Evolutionary conservation across 2,329 filamentous ascomycete species (phyloP).

Genomic region (Colletotrichum sp.): DNA sequence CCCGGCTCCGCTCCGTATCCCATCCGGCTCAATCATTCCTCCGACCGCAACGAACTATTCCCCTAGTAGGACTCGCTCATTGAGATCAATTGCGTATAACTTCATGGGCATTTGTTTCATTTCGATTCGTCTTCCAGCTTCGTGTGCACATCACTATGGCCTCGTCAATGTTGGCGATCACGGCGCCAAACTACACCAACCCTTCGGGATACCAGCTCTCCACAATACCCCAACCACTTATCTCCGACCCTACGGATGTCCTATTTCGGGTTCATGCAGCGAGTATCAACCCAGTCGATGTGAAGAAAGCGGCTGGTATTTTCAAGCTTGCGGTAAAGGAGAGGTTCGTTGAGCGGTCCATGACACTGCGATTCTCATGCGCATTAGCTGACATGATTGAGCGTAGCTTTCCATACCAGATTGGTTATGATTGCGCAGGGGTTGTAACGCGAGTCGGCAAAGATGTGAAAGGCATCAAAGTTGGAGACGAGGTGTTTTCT

Average conservation of each 20-base stretch:
- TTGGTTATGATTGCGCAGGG: not conserved
- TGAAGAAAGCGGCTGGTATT: not conserved
- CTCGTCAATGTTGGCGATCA: not conserved
- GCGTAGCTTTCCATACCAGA: not conserved
- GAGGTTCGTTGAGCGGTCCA: not conserved
- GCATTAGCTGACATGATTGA: not conserved
- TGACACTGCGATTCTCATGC: not conserved
- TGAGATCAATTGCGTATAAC: not conserved
- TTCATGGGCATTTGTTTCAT: not conserved
- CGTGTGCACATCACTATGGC: too few species aligned
- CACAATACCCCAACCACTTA: not conserved
- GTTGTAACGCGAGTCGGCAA: not conserved
- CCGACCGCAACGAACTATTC: not conserved
- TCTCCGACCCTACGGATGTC: not conserved
- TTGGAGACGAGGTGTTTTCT: not conserved
- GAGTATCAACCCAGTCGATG: not conserved
- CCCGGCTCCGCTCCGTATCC: not conserved
- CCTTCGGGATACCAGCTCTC: not conserved
- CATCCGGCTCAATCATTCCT: not conserved
- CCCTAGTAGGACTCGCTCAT: not conserved
- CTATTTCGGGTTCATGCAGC: not conserved
- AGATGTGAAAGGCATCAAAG: not conserved
- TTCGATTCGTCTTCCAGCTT: not conserved
- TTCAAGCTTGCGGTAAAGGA: not conserved
- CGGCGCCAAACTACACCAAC: not conserved